phyloP scores from a whole-genome alignment of 2,329 filamentous ascomycete genomes.

The Purpureocillium lavendulum region DNA sequence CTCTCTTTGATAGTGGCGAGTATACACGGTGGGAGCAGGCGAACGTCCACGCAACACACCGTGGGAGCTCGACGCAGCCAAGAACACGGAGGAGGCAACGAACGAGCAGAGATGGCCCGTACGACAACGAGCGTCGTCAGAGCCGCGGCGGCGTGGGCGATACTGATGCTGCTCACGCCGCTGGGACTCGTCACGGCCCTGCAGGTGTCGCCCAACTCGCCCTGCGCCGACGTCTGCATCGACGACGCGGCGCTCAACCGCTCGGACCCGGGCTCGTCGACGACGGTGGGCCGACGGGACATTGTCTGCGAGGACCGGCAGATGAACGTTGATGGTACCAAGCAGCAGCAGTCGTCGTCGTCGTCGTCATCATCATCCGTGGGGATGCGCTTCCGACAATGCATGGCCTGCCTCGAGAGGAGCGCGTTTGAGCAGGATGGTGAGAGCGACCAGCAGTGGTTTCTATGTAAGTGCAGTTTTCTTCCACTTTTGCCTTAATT shows the following conservation, averaged over 20 bases:
- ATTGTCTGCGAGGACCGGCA: constrained; percentile 35
- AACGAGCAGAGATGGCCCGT: no score
- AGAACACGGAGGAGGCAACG: no score
- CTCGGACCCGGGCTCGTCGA: constrained; percentile 36
- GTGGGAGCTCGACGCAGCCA: no score
- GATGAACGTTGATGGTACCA: no score
- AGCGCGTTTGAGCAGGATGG: constrained; percentile 36
- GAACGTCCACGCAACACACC: no score
- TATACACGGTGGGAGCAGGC: no score
- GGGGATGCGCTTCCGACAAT: constrained; percentile 39
- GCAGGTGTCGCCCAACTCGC: constrained; percentile 45
- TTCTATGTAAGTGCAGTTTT: constrained; percentile 37
- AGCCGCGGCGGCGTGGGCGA: no score
- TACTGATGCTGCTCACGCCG: constrained; percentile 2
- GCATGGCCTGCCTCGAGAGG: constrained; percentile 43
- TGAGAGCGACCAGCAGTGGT: constrained; percentile 48
- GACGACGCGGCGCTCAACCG: constrained; percentile 20
- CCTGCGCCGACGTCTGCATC: constrained; percentile 42
- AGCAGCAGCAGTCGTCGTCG: constrained; percentile 10
- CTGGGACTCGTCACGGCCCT: constrained; percentile 23
- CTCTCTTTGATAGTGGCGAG: no score
- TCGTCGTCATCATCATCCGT: constrained; percentile 25
- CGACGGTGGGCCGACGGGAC: constrained; percentile 30
- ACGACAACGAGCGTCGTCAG: no score
- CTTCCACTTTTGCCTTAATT: no score